Evolutionary conservation across 805 yeast genomes (phyloP), one percentile per base, ranked within the genome.

Genomic region (Candida dendrica): DNA sequence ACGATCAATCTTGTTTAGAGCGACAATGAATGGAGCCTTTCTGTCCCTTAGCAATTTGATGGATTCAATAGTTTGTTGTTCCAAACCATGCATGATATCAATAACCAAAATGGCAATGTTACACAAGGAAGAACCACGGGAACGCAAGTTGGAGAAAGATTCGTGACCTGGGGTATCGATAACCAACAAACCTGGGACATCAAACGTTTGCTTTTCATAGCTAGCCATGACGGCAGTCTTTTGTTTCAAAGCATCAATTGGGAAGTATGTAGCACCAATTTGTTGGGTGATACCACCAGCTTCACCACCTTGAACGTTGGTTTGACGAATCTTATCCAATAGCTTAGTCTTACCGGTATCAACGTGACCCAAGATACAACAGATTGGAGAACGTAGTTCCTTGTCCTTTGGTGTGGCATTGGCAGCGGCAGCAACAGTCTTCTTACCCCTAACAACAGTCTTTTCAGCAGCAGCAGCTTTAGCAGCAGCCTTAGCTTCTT

Each of bases 231-330:
- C 95, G 37, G 79, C 84, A 22, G 98, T 93, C 71, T 93, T 93
- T 59, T 80, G 80, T 65, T 82, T 81, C 58, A 93, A 87, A 35
- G 97, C 89, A 26, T 84, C 95, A 52, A 93, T 89, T 47, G 98
- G 98, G 87, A 93, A 93, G 65, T 93, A 93, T 18, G 99, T 93
- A 43, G 99, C 99, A 79, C 99, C 99, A 61, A 93, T 93, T 70
- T 93, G 99, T 76, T 93, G 99, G 50, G 99, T 93, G 64, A 93
- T 93, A 73, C 99, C 99, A 73, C 99, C 99, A 42, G 99, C 99
- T 72, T 93, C 99, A 61, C 98, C 99, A 64, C 97, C 99, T 72
- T 93, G 99, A 47, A 93, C 99, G 60, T 93, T 93, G 34, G 98
- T 93, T 72, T 91, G 97, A 72, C 99, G 91, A 54, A 93, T 82